These are phyloP conservation scores for Tulasnella sp. DNA, from an alignment of 768 basidiomycete genomes.

Conservation along the genomic window DNA sequence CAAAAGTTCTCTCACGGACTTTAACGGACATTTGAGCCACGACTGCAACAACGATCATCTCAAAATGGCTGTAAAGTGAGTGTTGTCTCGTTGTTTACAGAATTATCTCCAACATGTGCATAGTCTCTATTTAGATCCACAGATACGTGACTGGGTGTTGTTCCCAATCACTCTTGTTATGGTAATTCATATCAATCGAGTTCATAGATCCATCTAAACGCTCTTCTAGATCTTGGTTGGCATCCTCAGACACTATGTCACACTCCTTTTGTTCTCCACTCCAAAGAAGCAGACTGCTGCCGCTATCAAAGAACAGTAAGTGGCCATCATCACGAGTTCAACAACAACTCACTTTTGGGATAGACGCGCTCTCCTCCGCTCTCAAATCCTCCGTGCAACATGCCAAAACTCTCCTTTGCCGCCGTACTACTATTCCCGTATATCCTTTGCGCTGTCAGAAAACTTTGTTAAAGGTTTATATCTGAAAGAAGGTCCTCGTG, in stretches of 20 bases:
- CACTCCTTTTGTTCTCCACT: conserved; percentile 64
- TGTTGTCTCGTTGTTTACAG: no score
- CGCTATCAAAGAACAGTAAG: conserved; percentile 87
- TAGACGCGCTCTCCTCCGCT: conserved; percentile 66
- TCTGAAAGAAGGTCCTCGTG: conserved; percentile 65
- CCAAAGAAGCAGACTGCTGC: conserved; percentile 69
- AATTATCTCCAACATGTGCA: no score
- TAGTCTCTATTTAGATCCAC: conserved; percentile 73
- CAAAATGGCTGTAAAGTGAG: no score
- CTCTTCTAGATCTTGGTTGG: conserved; percentile 78
- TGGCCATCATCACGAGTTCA: conserved; percentile 18
- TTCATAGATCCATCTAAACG: background rate
- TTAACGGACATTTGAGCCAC: no score
- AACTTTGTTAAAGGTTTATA: conserved; percentile 66
- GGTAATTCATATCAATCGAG: conserved; percentile 29
- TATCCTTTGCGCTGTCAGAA: conserved; percentile 59
- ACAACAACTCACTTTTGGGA: conserved; percentile 3
- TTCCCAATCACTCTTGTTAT: conserved; percentile 96
- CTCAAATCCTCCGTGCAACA: conserved; percentile 73
- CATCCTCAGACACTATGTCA: conserved; percentile 82
- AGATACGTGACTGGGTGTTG: conserved; percentile 87
- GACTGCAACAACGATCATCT: no score
- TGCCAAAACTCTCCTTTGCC: conserved; percentile 73
- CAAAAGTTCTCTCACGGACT: no score
- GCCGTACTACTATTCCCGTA: conserved; percentile 52